phyloP scores from a whole-genome alignment of 495 filamentous ascomycete genomes.

The Penicillium dipodomyicola region DNA sequence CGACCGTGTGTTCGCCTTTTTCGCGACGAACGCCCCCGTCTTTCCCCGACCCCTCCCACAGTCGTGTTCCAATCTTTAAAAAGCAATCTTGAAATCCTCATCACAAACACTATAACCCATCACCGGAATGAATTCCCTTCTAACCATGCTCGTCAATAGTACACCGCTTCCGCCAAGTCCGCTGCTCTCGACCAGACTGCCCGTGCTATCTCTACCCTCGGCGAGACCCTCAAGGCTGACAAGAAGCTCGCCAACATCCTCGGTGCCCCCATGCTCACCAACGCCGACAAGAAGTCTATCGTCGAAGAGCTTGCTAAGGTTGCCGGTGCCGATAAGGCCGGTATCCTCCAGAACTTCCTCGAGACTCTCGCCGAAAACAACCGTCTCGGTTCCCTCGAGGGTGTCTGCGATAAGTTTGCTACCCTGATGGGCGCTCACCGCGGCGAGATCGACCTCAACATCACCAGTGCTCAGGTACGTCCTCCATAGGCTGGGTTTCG shows the following conservation, averaged over 20 bases:
- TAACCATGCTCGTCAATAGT: conserved; percentile 52
- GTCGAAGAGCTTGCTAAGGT: conserved; percentile 80
- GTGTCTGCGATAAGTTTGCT: conserved; percentile 82
- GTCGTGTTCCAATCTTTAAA: conserved; percentile 18
- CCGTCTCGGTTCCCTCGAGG: conserved; percentile 75
- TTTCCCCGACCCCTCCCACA: conserved; percentile 20
- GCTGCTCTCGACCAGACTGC: conserved; percentile 77
- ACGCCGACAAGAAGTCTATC: conserved; percentile 77
- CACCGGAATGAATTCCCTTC: not conserved
- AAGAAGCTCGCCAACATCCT: conserved; percentile 73
- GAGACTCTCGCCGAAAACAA: conserved; percentile 91
- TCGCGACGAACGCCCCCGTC: conserved; percentile 30
- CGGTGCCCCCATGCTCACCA: conserved; percentile 71
- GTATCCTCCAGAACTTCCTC: conserved; percentile 92
- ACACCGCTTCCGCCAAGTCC: conserved; percentile 89
- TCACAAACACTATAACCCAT: not conserved
- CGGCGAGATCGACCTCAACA: conserved; percentile 87
- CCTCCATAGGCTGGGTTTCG: not conserved
- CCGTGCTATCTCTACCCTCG: conserved; percentile 68
- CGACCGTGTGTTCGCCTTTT: conserved; percentile 13
- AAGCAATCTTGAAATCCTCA: conserved; percentile 13
- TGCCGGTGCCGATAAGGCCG: conserved; percentile 65
- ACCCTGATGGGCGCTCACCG: conserved; percentile 82
- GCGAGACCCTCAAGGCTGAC: conserved; percentile 72
- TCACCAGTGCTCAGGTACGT: conserved; percentile 85